phyloP scores from a whole-genome alignment of 331 rosid genomes.

The Acacia concinna region DNA sequence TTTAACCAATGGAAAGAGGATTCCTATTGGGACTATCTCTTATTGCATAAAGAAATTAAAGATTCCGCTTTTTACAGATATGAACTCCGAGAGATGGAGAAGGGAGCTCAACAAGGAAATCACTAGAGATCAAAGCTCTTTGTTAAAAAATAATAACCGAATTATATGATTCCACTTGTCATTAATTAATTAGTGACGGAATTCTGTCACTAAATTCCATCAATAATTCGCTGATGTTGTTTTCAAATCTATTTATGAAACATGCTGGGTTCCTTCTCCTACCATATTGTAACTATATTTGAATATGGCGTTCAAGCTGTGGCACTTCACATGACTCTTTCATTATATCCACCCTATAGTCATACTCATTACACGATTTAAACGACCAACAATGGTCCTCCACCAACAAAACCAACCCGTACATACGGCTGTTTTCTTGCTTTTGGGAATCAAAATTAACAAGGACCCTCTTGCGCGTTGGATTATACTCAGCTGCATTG shows the following conservation, averaged over 20 bases:
- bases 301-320: background rate
- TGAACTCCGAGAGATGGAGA: background rate
- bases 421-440: background rate
- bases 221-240: background rate
- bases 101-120: background rate
- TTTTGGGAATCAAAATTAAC: background rate
- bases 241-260: background rate
- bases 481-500: background rate
- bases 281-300: background rate
- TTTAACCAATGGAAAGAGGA: background rate
- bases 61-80: background rate
- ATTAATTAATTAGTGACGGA: too few relatives aligned
- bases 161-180: too few relatives aligned
- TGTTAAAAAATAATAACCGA: too few relatives aligned
- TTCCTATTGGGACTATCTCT: background rate
- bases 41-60: background rate
- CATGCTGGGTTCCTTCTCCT: background rate
- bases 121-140: background rate
- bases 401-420: background rate
- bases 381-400: conserved; percentile 3
- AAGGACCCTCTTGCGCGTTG: background rate
- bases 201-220: too few relatives aligned
- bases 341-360: background rate
- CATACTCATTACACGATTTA: background rate
- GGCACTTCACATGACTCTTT: background rate